Evolutionary conservation across 805 yeast genomes (phyloP).

Genomic region (Yueomyces sinensis): DNA sequence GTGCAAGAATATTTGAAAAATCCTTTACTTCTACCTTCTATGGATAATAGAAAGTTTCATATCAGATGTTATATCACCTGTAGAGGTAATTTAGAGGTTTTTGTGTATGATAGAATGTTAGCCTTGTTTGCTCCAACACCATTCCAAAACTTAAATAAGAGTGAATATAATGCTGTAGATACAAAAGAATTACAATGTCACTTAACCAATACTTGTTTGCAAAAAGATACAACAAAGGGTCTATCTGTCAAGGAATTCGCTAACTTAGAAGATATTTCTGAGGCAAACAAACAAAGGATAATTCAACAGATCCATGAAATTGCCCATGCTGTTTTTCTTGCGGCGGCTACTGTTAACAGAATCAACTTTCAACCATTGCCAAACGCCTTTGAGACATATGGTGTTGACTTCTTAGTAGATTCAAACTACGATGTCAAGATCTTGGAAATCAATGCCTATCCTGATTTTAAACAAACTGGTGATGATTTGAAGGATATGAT

Average conservation of each 20-base stretch:
- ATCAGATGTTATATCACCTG: constrained; percentile 74
- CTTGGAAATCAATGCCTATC: constrained; percentile 84
- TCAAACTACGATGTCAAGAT: constrained; percentile 39
- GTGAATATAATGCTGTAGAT: constrained; percentile 19
- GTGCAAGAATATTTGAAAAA: constrained; percentile 66
- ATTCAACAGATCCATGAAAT: constrained; percentile 44
- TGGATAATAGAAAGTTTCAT: constrained; percentile 70
- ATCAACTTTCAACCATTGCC: constrained; percentile 72
- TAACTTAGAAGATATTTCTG: constrained; percentile 32
- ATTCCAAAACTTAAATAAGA: constrained; percentile 24
- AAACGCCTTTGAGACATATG: constrained; percentile 79
- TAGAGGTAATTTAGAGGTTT: constrained; percentile 61
- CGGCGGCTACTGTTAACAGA: constrained; percentile 70
- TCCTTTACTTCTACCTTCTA: constrained; percentile 53
- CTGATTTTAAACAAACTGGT: constrained; percentile 96
- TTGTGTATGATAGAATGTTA: constrained; percentile 67
- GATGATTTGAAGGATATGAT: constrained; percentile 53
- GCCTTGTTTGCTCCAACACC: constrained; percentile 60
- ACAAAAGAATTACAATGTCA: constrained; percentile 51
- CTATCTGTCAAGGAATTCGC: constrained; percentile 53
- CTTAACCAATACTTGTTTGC: constrained; percentile 88
- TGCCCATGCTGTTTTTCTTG: constrained; percentile 59
- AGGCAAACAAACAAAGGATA: constrained; percentile 28
- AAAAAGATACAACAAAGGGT: constrained; percentile 32
- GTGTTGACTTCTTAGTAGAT: constrained; percentile 76